Conservation (phyloP, 371 early-diverging fungal species). For the Apophysomyces trapeziformis region DNA sequence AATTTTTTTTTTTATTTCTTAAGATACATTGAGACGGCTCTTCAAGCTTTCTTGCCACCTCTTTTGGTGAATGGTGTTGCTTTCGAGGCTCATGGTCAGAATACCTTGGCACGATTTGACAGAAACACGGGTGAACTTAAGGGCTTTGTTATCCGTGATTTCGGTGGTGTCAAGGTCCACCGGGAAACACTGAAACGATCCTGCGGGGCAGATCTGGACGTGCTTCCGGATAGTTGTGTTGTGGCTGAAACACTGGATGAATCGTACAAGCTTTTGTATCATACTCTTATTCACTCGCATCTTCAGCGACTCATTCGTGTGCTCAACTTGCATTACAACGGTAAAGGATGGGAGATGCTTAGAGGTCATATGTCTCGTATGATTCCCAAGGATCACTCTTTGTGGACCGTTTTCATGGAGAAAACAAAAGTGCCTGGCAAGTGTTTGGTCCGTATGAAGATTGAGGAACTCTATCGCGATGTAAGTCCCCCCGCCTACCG, state of each 20-base stretch:
- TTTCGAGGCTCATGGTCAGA: conserved; percentile 79
- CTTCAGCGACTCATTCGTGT: conserved; percentile 73
- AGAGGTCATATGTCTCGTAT: conserved; percentile 49
- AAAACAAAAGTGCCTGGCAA: conserved; percentile 55
- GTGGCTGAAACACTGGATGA: conserved; percentile 61
- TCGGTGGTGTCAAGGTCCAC: conserved; percentile 76
- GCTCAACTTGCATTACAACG: conserved; percentile 65
- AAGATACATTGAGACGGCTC: conserved; percentile 51
- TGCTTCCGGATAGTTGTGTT: conserved; percentile 62
- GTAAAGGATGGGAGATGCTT: conserved; percentile 69
- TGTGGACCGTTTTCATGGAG: conserved; percentile 56
- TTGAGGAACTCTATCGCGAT: conserved; percentile 70
- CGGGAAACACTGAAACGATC: conserved; percentile 53
- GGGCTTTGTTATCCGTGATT: conserved; percentile 76
- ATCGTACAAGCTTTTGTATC: conserved; percentile 67
- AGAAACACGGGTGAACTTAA: conserved; percentile 55
- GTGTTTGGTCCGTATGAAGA: conserved; percentile 73
- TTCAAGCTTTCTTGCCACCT: conserved; percentile 71
- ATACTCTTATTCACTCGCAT: conserved; percentile 72
- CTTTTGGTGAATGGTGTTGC: conserved; percentile 69
- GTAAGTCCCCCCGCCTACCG: conserved; percentile 40
- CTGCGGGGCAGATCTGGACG: conserved; percentile 52
- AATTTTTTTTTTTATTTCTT: not conserved
- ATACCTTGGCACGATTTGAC: conserved; percentile 67
- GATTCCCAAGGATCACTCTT: conserved; percentile 51